These are phyloP conservation scores for Tillandsia leiboldiana DNA, from an alignment of 176 grass and related monocot species.

Conservation along the genomic window DNA sequence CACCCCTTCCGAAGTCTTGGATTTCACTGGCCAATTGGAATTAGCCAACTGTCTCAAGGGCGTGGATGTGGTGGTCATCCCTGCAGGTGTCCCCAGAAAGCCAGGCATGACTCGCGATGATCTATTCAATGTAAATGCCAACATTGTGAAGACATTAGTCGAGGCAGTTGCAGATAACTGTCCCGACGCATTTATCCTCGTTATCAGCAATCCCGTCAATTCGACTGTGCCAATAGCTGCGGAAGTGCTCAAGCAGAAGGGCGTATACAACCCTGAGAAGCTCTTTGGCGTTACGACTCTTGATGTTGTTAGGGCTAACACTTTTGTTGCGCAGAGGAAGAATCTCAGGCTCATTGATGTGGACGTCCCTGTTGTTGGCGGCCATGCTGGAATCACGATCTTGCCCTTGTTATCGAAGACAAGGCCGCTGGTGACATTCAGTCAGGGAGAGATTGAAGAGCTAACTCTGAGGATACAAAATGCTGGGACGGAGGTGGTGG, in stretches of 20 bases:
- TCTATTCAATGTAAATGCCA: slow-evolving; percentile 34
- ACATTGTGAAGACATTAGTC: slow-evolving; percentile 23
- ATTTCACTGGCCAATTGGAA: slow-evolving; percentile 29
- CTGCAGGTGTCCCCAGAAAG: slow-evolving; percentile 29
- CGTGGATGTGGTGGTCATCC: slow-evolving; percentile 32
- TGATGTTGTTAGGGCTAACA: slow-evolving; percentile 40
- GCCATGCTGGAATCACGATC: slow-evolving; percentile 22
- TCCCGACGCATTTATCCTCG: slow-evolving; percentile 31
- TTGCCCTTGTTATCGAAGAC: slow-evolving; percentile 46
- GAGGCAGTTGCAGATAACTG: slow-evolving; percentile 44
- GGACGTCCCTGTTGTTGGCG: slow-evolving; percentile 44
- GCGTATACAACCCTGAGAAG: slow-evolving; percentile 33
- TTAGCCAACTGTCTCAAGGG: slow-evolving; percentile 20
- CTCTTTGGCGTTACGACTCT: slow-evolving; percentile 49
- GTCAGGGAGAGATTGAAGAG: slow-evolving; percentile 33
- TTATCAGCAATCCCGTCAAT: slow-evolving; percentile 34
- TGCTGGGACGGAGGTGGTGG: slow-evolving; percentile 28
- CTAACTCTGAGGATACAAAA: slow-evolving; percentile 27
- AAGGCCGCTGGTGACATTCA: slow-evolving; percentile 27
- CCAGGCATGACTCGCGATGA: slow-evolving; percentile 40
- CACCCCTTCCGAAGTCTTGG: slow-evolving; percentile 19
- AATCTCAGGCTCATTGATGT: slow-evolving; percentile 36
- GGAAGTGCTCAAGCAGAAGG: slow-evolving; percentile 31
- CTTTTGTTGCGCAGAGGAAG: slow-evolving; percentile 30
- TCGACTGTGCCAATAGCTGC: slow-evolving; percentile 45